phyloP scores from a whole-genome alignment of 371 early-diverging fungal genomes.

The Apophysomyces ossiformis region DNA sequence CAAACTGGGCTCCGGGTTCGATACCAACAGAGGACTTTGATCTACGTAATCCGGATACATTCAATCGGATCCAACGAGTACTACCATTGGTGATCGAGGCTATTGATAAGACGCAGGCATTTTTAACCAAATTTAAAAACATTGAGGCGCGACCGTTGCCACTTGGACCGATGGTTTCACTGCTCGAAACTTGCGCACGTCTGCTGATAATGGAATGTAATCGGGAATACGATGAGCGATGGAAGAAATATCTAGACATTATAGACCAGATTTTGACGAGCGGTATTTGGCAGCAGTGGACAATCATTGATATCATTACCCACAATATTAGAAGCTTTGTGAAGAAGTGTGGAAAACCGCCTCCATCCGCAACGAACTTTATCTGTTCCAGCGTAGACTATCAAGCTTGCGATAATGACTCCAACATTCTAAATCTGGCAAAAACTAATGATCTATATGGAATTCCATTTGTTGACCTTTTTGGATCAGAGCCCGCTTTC shows the following conservation, averaged over 20 bases:
- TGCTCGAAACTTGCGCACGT: slow-evolving; percentile 19
- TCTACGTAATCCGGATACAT: slow-evolving; percentile 14
- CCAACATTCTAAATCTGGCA: neutral
- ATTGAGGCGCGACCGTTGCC: slow-evolving; percentile 3
- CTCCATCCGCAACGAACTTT: neutral
- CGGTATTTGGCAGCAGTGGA: slow-evolving; percentile 11
- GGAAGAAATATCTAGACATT: neutral
- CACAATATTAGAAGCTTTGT: slow-evolving; percentile 5
- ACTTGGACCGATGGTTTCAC: slow-evolving; percentile 10
- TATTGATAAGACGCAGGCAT: neutral
- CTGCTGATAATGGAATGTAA: slow-evolving; percentile 21
- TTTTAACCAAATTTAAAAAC: neutral
- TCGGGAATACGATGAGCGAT: slow-evolving; percentile 14
- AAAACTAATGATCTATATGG: neutral
- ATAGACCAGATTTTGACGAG: neutral
- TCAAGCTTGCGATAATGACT: neutral
- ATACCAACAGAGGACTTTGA: slow-evolving; percentile 2
- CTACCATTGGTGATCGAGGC: slow-evolving; percentile 16
- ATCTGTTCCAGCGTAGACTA: neutral
- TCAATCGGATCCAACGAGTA: slow-evolving; percentile 14
- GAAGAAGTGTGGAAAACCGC: slow-evolving; percentile 1
- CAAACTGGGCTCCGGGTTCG: neutral
- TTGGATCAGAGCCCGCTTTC: neutral
- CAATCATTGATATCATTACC: slow-evolving; percentile 1
- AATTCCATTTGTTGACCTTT: neutral